Base-by-base conservation (phyloP, 2,329 filamentous ascomycete species). In the Periconia sp. region DNA sequence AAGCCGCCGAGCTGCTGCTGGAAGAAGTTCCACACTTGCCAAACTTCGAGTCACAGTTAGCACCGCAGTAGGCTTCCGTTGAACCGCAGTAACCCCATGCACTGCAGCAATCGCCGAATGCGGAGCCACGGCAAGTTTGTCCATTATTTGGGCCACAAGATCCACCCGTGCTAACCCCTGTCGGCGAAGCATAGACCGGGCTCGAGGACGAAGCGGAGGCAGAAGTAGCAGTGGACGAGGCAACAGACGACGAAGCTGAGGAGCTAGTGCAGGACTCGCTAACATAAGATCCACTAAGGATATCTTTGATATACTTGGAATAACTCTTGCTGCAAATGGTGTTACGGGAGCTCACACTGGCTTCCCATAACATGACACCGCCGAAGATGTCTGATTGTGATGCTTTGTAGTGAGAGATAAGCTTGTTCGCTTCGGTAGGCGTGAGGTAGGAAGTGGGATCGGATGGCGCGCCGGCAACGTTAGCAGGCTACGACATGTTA, bases 281-380 rank as follows among this genome's bases (percentile, higher is more conserved):
- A 21, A 55, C 19, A 26, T 40, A 63, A 1, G 52, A 57, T 7
- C 59, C 59, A 2, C 49, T 22, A 15, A 67, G 36, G 38, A 58
- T 59, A 7, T 72, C 59, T 69, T 79, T 80, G 48, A 78, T 76
- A 64, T 74, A 73, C 37, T 71, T 65, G 2, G 71, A 67, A 61
- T 77, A 82, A 15, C 68, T 64, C 33, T 68, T 54, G n/a, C 63
- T 71, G 40, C 74, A 70, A 40, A 74, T 68, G 11, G 63, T 41
- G 55, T 81, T 81, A 38, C 67, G 66, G 10, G 71, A 62, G n/a
- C 74, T 73, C 9, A 70, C 69, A 1, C 76, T 79, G 4, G 79
- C 77, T 38, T 83, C 80, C 78, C 78, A 84, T 4, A 84, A 60
- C 80, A 83, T 84, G 28, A 82, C 69, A 66, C 82, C 82, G 28